Evolutionary conservation across 805 yeast species (phyloP).

Genomic region (Candida nanaspora): DNA sequence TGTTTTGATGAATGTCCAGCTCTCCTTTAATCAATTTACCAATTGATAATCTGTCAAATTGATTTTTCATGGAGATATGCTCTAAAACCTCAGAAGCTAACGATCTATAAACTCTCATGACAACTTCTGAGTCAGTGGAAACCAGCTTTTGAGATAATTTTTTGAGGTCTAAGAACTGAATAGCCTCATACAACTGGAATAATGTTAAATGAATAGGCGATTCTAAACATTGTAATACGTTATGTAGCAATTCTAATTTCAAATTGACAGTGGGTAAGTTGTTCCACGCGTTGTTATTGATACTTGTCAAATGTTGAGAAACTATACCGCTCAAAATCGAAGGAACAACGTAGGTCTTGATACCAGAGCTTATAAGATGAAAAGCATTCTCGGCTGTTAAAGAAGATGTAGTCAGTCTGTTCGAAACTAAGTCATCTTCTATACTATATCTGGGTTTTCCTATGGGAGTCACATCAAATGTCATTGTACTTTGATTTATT

Average conservation of each 20-base stretch:
- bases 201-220: conserved; percentile 36
- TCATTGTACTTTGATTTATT: conserved; percentile 3
- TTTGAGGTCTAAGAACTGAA: conserved; percentile 25
- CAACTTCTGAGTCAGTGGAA: conserved; percentile 11
- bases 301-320: conserved; percentile 17
- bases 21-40: conserved; percentile 21
- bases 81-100: conserved; percentile 11
- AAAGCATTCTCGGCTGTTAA: conserved; percentile 11
- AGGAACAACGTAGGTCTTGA: conserved; percentile 20
- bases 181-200: conserved; percentile 29
- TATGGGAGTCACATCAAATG: conserved; percentile 13
- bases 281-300: conserved; percentile 23
- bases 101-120: conserved; percentile 19
- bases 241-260: conserved; percentile 28
- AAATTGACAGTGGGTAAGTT: conserved; percentile 24
- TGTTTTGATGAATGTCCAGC: conserved; percentile 6
- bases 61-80: conserved; percentile 19
- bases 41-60: conserved; percentile 17
- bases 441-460: conserved; percentile 27
- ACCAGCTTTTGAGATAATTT: conserved; percentile 16
- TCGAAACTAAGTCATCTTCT: conserved; percentile 22
- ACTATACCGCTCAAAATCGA: conserved; percentile 23
- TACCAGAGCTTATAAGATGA: neutral
- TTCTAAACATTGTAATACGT: conserved; percentile 25
- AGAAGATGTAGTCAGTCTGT: conserved; percentile 21